Evolutionary conservation across 2,329 filamentous ascomycete species (phyloP).

Genomic region (Hymenoscyphus albidus): DNA sequence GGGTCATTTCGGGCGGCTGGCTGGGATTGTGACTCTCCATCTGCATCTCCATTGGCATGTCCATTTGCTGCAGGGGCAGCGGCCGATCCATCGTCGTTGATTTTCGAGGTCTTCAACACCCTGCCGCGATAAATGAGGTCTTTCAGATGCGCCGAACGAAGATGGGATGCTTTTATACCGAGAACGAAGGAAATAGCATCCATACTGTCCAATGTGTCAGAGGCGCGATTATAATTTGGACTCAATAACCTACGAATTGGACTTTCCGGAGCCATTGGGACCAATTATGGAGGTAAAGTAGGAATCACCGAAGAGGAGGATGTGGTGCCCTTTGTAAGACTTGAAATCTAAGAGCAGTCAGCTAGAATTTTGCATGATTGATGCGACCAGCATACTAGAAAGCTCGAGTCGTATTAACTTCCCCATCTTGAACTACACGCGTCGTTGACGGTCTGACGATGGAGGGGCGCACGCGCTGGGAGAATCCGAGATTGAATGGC

Average conservation of each 20-base stretch:
- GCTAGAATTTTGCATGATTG: constrained; percentile 4
- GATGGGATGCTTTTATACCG: constrained; percentile 96
- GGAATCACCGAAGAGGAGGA: constrained; percentile 89
- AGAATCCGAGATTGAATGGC: constrained; percentile 1
- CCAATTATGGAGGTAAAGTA: constrained; percentile 99
- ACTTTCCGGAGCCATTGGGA: constrained; percentile 98
- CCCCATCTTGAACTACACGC: constrained; percentile 64
- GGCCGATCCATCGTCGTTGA: constrained; percentile 81
- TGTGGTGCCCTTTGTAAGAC: constrained; percentile 97
- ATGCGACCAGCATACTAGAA: constrained; percentile 62
- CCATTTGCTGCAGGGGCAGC: constrained; percentile 52
- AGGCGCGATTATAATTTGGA: constrained; percentile 15
- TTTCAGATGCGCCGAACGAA: constrained; percentile 88
- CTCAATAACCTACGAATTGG: constrained; percentile 75
- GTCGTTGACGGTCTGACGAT: constrained; percentile 14
- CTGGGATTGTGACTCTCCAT: constrained; percentile 56
- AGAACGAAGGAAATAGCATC: constrained; percentile 98
- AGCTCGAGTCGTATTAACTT: constrained; percentile 94
- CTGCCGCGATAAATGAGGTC: constrained; percentile 95
- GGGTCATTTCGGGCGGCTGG: constrained; percentile 74
- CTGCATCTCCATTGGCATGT: constrained; percentile 57
- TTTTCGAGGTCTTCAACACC: constrained; percentile 85
- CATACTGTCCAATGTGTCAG: constrained; percentile 61
- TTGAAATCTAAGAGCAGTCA: constrained; percentile 73
- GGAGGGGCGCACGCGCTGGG: constrained; percentile 26